These are phyloP conservation scores for Candida pseudoviswanathii DNA, from an alignment of 1,139 yeast genomes.

Conservation along the genomic window DNA sequence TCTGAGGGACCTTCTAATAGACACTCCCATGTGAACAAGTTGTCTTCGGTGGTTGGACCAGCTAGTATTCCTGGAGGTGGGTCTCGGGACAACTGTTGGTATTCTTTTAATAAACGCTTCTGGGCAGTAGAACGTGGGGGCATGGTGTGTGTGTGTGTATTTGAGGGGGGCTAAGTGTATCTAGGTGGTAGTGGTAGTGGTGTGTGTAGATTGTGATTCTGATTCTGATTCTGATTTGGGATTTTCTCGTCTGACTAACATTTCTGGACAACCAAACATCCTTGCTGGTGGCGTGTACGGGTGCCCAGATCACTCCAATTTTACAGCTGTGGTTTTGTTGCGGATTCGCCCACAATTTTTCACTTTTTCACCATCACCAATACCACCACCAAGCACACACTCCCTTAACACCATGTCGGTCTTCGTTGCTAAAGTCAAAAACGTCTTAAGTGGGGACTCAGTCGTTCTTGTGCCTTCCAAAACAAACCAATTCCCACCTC, in stretches of 20 bases:
- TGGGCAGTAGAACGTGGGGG: conserved; percentile 72
- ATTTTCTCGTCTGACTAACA: no score
- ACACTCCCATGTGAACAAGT: conserved; percentile 90
- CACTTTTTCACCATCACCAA: neutral
- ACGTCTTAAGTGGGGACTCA: conserved; percentile 77
- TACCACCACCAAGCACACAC: neutral
- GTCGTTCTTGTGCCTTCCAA: conserved; percentile 62
- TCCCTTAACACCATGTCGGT: conserved; percentile 11
- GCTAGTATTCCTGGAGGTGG: conserved; percentile 97
- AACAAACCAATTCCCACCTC: conserved; percentile 45
- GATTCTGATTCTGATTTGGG: no score
- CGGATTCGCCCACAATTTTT: conserved; percentile 2
- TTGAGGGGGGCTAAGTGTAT: no score
- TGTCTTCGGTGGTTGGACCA: conserved; percentile 82
- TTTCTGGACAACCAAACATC: no score
- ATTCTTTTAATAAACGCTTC: conserved; percentile 81
- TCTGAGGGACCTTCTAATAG: conserved; percentile 90
- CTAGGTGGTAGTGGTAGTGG: neutral
- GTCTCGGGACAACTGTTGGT: conserved; percentile 79
- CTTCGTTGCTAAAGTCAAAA: conserved; percentile 63
- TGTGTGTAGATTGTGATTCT: neutral
- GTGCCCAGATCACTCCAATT: neutral
- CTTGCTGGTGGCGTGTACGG: neutral
- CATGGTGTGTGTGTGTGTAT: conserved; percentile 23
- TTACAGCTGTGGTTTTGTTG: neutral